A percentile compares a stretch with the other conserved stretches of the same genome.
Evolutionary conservation across 345 rosid species (phyloP).

Genomic region (Clarkia xantiana): DNA sequence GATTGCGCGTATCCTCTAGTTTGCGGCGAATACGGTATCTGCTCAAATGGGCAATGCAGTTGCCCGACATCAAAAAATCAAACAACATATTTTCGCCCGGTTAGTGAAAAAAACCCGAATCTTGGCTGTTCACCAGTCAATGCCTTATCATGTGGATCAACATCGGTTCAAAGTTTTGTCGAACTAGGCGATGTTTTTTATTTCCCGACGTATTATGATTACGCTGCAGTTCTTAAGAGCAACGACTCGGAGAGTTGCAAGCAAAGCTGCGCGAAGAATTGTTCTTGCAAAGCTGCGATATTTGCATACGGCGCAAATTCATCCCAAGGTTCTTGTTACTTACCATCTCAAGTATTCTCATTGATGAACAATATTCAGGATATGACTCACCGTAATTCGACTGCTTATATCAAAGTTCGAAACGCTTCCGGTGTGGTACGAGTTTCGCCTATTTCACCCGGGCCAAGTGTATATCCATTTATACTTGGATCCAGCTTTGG

Average conservation of each 20-base stretch:
- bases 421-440: neutral
- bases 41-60: slow-evolving; percentile 11
- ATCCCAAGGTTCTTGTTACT: slow-evolving; percentile 1
- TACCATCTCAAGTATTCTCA: slow-evolving; percentile 6
- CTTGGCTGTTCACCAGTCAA: slow-evolving; percentile 14
- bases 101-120: slow-evolving; percentile 6
- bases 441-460: neutral
- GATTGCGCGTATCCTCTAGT: slow-evolving; percentile 17
- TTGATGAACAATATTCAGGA: neutral
- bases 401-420: slow-evolving; percentile 9
- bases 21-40: slow-evolving; percentile 25
- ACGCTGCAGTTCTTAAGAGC: neutral
- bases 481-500: slow-evolving; percentile 1
- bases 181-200: slow-evolving; percentile 12
- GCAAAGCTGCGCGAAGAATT: slow-evolving; percentile 8
- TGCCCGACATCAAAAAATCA: slow-evolving; percentile 8
- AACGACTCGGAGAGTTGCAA: slow-evolving; percentile 5
- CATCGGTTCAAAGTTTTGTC: slow-evolving; percentile 9
- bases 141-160: slow-evolving; percentile 10
- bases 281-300: slow-evolving; percentile 20
- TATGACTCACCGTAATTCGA: neutral
- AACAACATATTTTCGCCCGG: slow-evolving; percentile 10
- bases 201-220: neutral
- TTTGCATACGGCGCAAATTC: neutral
- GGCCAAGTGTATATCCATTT: neutral